Percentiles rank a stretch among this genome's conserved stretches.
These are phyloP conservation scores for Aspergillus sojae DNA, from an alignment of 2,329 filamentous ascomycete species.

Conservation along the genomic window DNA sequence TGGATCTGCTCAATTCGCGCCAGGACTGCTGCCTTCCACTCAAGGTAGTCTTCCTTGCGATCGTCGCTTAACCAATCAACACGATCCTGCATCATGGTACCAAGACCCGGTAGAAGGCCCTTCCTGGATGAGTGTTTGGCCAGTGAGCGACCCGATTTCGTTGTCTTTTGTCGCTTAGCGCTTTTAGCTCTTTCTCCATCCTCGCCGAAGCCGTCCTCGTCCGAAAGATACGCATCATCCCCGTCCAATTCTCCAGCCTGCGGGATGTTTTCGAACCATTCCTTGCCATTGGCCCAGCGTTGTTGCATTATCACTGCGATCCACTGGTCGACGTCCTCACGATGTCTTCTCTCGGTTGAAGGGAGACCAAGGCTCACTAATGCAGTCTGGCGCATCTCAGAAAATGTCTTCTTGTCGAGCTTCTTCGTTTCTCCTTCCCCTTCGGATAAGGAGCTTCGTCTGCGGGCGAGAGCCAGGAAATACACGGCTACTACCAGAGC, in stretches of 20 bases:
- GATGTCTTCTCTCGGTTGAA: conserved; percentile 45
- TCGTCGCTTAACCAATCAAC: conserved; percentile 52
- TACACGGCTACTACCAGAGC: conserved; percentile 47
- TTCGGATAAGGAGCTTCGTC: conserved; percentile 45
- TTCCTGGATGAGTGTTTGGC: conserved; percentile 27
- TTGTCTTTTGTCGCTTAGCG: conserved; percentile 29
- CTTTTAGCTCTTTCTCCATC: conserved; percentile 32
- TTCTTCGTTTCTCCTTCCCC: conserved; percentile 28
- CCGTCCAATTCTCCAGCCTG: conserved; percentile 38
- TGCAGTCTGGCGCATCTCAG: conserved; percentile 44
- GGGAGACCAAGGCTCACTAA: conserved; percentile 40
- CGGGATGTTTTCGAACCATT: conserved; percentile 68
- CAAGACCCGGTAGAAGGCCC: conserved; percentile 49
- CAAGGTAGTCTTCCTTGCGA: conserved; percentile 42
- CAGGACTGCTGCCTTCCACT: conserved; percentile 49
- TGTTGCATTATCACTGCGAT: conserved; percentile 57
- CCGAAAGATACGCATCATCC: conserved; percentile 36
- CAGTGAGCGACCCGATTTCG: conserved; percentile 14
- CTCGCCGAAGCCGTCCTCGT: conserved; percentile 37
- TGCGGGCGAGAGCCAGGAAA: conserved; percentile 50
- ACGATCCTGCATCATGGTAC: conserved; percentile 55
- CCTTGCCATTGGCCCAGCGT: conserved; percentile 58
- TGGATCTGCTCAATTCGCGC: conserved; percentile 39
- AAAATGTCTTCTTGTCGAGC: conserved; percentile 45
- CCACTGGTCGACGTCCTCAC: conserved; percentile 62